Evolutionary conservation across 1,139 yeast genomes (phyloP).

Genomic region (Kodamaea sp.): DNA sequence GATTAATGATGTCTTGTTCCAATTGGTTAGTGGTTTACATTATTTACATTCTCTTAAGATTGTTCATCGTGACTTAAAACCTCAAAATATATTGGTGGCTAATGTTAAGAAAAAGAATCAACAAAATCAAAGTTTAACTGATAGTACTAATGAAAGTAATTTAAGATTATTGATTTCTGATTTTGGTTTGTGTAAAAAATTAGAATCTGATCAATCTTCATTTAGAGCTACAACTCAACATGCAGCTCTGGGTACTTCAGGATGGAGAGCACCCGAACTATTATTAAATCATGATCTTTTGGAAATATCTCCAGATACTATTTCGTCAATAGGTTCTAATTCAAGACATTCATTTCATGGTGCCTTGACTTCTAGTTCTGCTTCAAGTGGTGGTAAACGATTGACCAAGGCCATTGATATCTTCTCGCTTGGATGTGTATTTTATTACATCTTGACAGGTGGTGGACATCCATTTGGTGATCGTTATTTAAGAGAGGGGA

Average conservation of each 20-base stretch:
- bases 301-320: slow-evolving; percentile 41
- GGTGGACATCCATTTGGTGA: slow-evolving; percentile 97
- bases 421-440: slow-evolving; percentile 92
- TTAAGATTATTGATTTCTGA: slow-evolving; percentile 83
- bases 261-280: slow-evolving; percentile 98
- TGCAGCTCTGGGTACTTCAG: slow-evolving; percentile 90
- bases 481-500: slow-evolving; percentile 79
- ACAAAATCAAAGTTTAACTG: slow-evolving; percentile 9
- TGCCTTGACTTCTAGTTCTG: slow-evolving; percentile 4
- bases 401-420: slow-evolving; percentile 91
- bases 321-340: slow-evolving; percentile 31
- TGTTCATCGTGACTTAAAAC: slow-evolving; percentile 93
- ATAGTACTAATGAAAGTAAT: slow-evolving; percentile 13
- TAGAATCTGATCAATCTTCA: slow-evolving; percentile 89
- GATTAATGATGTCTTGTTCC: slow-evolving; percentile 56
- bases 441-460: slow-evolving; percentile 74
- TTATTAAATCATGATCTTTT: slow-evolving; percentile 44
- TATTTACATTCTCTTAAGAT: slow-evolving; percentile 88
- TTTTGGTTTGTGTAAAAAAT: slow-evolving; percentile 89
- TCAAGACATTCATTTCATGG: slow-evolving; percentile 12
- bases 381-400: slow-evolving; percentile 41
- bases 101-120: slow-evolving; percentile 44
- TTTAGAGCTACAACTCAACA: slow-evolving; percentile 89
- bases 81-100: slow-evolving; percentile 90
- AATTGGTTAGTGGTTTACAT: slow-evolving; percentile 79